A percentile compares a stretch with the other conserved stretches of the same genome.
These are phyloP conservation scores for Combretum micranthum DNA, from an alignment of 345 rosid genomes.

Conservation along the genomic window DNA sequence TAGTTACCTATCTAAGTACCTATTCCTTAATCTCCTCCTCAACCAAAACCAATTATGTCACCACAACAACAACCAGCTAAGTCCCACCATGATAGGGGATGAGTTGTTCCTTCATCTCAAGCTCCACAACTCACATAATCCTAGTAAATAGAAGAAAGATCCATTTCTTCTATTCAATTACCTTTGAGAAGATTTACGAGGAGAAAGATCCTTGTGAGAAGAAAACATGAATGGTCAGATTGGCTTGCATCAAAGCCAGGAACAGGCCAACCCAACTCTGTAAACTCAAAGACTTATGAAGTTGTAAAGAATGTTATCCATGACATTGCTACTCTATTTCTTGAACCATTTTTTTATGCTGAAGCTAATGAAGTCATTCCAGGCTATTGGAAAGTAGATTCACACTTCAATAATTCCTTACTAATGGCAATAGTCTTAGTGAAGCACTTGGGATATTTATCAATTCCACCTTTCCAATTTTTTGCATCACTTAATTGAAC, in stretches of 20 bases:
- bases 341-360: constrained; percentile 65
- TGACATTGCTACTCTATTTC: constrained; percentile 43
- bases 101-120: too few relatives aligned
- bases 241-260: constrained; percentile 77
- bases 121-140: too few relatives aligned
- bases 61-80: too few relatives aligned
- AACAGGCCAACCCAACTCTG: constrained; percentile 79
- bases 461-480: constrained; percentile 48
- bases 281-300: constrained; percentile 62
- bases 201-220: too few relatives aligned
- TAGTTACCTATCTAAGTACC: too few relatives aligned
- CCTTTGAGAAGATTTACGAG: too few relatives aligned
- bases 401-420: constrained; percentile 46
- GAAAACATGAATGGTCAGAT: constrained; percentile 46
- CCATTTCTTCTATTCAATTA: too few relatives aligned
- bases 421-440: constrained; percentile 54
- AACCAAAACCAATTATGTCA: too few relatives aligned
- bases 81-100: too few relatives aligned
- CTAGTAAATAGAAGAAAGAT: too few relatives aligned
- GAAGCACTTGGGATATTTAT: constrained; percentile 62
- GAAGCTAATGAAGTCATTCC: constrained; percentile 74
- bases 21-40: too few relatives aligned
- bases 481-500: constrained; percentile 60
- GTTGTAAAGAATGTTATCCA: constrained; percentile 53
- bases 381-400: constrained; percentile 79